A percentile compares a stretch with the other conserved stretches of the same genome.
phyloP scores from a whole-genome alignment of 2,329 filamentous ascomycete species.

The Cryphonectria carpinicola region DNA sequence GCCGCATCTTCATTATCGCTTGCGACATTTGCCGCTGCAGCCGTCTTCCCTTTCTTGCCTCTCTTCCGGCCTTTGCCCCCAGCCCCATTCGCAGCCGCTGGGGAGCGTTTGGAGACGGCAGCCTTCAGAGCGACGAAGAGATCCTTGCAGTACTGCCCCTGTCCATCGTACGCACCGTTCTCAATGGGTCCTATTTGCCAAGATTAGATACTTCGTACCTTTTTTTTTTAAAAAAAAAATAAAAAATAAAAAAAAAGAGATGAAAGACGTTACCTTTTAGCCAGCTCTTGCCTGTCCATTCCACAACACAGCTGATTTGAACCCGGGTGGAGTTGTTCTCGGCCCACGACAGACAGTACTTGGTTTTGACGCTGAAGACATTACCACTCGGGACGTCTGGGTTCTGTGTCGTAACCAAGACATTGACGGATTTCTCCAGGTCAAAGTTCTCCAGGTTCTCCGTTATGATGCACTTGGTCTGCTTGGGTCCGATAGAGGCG shows the following conservation, averaged over 20 bases:
- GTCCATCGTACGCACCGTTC: constrained; percentile 90
- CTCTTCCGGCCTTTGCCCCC: constrained; percentile 65
- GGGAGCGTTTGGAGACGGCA: constrained; percentile 68
- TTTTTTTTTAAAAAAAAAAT: too few relatives aligned
- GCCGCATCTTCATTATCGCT: constrained; percentile 44
- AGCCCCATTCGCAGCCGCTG: constrained; percentile 50
- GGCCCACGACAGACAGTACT: constrained; percentile 93
- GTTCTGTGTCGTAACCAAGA: constrained; percentile 84
- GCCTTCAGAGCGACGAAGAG: constrained; percentile 74
- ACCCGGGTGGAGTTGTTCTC: constrained; percentile 83
- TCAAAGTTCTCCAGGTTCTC: constrained; percentile 86
- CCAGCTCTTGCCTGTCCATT: constrained; percentile 99
- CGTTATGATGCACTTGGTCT: constrained; percentile 91
- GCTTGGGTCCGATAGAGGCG: constrained; percentile 83
- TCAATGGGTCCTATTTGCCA: constrained; percentile 82
- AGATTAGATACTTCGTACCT: neutral
- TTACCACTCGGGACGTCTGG: constrained; percentile 95
- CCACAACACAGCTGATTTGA: constrained; percentile 85
- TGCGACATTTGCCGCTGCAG: constrained; percentile 48
- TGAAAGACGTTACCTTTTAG: constrained; percentile 74
- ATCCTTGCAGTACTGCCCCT: constrained; percentile 80
- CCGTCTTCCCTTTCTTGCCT: constrained; percentile 55
- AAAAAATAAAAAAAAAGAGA: neutral
- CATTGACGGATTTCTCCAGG: constrained; percentile 81
- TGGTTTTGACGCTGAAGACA: constrained; percentile 88